Evolutionary conservation across 768 basidiomycete species (phyloP), one percentile per base, ranked within the genome.

Genomic region (Symmetrospora coprosmae): DNA sequence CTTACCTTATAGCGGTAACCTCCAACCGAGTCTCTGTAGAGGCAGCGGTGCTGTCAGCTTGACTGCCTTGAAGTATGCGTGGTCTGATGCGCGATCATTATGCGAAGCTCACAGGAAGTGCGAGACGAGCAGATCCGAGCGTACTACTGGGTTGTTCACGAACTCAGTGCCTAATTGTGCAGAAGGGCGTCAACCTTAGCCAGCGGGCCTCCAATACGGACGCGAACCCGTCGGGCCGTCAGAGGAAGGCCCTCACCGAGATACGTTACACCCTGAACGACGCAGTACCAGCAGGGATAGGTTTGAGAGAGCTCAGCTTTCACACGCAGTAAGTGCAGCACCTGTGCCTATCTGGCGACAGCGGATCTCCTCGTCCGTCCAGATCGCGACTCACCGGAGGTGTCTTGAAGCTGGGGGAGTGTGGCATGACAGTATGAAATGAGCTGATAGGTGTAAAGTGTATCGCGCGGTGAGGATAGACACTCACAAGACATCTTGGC

Each of bases 141-240:
- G 80, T 13, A 97, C 91, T 60, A 96, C 92, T 1, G 91, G 89
- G 73, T 99, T 97, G 82, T 86, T 86, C 0, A 90, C 90, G 89
- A 92, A 96, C 74, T 97, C 91, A 1, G 91, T 97, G 21, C 91
- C 91, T 62, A n/a, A n/a, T n/a, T n/a, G 25, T 4, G 7, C 7
- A 7, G 33, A 14, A 9, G 2, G 17, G 0, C 8, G 9, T 6
- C 0, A 50, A 16, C 16, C 35, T 60, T 47, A 60, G 38, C 19
- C 16, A 31, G 47, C 8, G n/a, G n/a, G n/a, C n/a, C n/a, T n/a
- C n/a, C n/a, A 17, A 14, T 4, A n/a, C 2, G 17, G 2, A 1
- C 21, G 51, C 39, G 16, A 11, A 11, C 1, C 27, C 30, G 41
- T 9, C 6, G 14, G 4, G 30, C 14, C 17, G 33, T 2, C 31